Evolutionary conservation across 1,284 basidiomycete genomes (phyloP).

Genomic region (Cutaneotrichosporon sp.): DNA sequence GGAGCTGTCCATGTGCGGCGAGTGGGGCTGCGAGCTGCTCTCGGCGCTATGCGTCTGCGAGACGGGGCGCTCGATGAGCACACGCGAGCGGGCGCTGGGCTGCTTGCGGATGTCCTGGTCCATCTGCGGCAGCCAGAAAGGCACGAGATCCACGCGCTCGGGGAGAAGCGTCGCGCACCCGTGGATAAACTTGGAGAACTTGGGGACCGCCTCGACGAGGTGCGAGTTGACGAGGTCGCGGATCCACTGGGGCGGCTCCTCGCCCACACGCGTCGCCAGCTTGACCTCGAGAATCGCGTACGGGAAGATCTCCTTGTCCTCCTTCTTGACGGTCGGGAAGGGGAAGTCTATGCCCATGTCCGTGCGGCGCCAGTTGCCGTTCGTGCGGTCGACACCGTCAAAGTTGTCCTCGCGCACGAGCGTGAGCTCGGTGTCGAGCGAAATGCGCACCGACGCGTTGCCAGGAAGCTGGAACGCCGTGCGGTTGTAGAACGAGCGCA

Average conservation of each 20-base stretch:
- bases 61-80: constrained; percentile 69
- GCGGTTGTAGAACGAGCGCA: constrained; percentile 99
- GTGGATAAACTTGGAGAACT: constrained; percentile 88
- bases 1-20: constrained; percentile 37
- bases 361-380: constrained; percentile 89
- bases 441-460: constrained; percentile 96
- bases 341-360: constrained; percentile 93
- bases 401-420: constrained; percentile 97
- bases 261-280: constrained; percentile 93
- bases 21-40: constrained; percentile 52
- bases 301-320: constrained; percentile 92
- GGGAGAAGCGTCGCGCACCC: constrained; percentile 92
- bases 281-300: constrained; percentile 95
- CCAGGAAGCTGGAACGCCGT: constrained; percentile 99
- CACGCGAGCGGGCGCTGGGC: constrained; percentile 67
- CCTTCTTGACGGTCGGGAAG: constrained; percentile 72
- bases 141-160: constrained; percentile 93
- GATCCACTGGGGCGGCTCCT: constrained; percentile 96
- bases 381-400: constrained; percentile 76
- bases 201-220: constrained; percentile 89
- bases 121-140: constrained; percentile 91
- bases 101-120: constrained; percentile 91
- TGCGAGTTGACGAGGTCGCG: constrained; percentile 91
- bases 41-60: constrained; percentile 44
- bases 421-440: constrained; percentile 93